Evolutionary conservation across 2,329 filamentous ascomycete species (phyloP).

Genomic region (Colletotrichum sp.): DNA sequence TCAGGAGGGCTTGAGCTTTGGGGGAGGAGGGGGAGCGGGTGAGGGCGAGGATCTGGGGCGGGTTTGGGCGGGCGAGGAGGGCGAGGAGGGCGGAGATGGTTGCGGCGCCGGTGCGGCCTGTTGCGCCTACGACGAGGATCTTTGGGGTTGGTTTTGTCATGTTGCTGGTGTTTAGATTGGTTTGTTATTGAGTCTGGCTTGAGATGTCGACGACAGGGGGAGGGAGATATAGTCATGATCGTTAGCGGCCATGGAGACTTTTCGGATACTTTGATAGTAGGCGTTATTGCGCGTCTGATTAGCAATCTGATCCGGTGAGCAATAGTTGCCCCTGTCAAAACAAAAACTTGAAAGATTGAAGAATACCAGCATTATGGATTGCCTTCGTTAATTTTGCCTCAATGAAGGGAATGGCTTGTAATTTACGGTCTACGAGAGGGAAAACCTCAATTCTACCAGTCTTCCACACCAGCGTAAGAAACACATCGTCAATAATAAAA

Average conservation of each 20-base stretch:
- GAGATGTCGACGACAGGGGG: background rate
- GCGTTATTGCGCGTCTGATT: background rate
- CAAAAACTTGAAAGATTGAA: too few relatives aligned
- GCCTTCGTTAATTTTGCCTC: fast-evolving
- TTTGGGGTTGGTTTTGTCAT: conserved; percentile 34
- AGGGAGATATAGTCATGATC: background rate
- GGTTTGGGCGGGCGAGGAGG: background rate
- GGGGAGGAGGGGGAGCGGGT: conserved; percentile 6
- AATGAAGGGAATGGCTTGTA: background rate
- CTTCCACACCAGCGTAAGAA: background rate
- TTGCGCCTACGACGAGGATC: conserved; percentile 51
- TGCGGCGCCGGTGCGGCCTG: conserved; percentile 50
- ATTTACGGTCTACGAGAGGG: background rate
- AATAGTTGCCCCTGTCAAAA: background rate
- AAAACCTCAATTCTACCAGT: fast-evolving
- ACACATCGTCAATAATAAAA: background rate
- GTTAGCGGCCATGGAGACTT: background rate
- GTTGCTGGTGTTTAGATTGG: too few relatives aligned
- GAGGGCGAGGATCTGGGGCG: background rate
- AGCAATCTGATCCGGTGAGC: background rate
- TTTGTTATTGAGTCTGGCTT: background rate
- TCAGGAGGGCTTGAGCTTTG: background rate
- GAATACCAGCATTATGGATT: background rate
- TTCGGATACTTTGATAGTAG: background rate
- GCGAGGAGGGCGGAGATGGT: conserved; percentile 35